Conservation (phyloP, 192 early-diverging fungal genomes). For the Allomyces macrogynus region DNA sequence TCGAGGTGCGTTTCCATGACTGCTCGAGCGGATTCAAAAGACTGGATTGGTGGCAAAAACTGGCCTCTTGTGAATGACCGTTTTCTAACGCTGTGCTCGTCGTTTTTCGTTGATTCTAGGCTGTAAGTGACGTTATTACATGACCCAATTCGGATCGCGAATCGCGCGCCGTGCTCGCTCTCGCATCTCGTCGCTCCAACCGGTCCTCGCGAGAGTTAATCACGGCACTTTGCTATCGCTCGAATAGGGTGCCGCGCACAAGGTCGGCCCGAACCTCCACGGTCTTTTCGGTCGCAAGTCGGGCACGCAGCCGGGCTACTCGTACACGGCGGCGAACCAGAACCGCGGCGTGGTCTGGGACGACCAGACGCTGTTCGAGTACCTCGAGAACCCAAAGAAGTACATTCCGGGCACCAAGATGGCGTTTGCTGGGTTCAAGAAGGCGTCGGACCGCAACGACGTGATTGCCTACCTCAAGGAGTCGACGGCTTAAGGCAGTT, state of each 20-base stretch:
- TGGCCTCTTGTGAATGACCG: too few species aligned
- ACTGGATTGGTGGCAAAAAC: too few species aligned
- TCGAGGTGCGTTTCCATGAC: slow-evolving; percentile 25
- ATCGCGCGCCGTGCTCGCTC: too few species aligned
- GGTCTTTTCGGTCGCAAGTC: slow-evolving; percentile 80
- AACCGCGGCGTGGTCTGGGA: slow-evolving; percentile 66
- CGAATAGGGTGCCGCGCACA: slow-evolving; percentile 53
- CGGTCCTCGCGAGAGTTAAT: not conserved
- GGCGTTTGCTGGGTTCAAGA: slow-evolving; percentile 90
- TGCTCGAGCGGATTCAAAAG: too few species aligned
- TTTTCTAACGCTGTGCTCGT: too few species aligned
- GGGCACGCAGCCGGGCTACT: slow-evolving; percentile 64
- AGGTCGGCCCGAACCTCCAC: slow-evolving; percentile 91
- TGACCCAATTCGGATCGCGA: too few species aligned
- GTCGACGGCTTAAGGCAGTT: slow-evolving; percentile 18
- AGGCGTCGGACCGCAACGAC: slow-evolving; percentile 42
- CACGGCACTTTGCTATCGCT: slow-evolving; percentile 6
- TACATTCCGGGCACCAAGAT: slow-evolving; percentile 90
- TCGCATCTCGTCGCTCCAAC: not conserved
- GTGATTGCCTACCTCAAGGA: slow-evolving; percentile 85
- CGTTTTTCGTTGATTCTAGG: too few species aligned
- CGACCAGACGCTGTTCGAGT: slow-evolving; percentile 80
- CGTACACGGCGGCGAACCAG: slow-evolving; percentile 84
- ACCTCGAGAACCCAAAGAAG: slow-evolving; percentile 99
- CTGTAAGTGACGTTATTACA: too few species aligned